These are phyloP conservation scores for Aaosphaeria pasadenensis DNA, from an alignment of 2,329 filamentous ascomycete genomes.

Conservation along the genomic window DNA sequence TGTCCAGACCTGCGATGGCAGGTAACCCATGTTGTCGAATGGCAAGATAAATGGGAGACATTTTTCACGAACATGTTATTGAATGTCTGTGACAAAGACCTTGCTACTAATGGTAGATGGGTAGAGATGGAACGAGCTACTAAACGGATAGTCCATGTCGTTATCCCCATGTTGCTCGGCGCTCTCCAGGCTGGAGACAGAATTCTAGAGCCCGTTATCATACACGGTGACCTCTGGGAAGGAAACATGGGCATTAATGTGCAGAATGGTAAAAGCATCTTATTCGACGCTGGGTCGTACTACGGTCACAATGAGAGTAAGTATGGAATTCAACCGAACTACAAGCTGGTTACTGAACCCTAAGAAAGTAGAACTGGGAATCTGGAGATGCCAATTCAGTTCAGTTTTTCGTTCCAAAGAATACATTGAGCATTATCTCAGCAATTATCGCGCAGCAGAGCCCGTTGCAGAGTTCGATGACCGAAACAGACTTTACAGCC, in stretches of 20 bases:
- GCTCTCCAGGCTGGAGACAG: constrained; percentile 10
- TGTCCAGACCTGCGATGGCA: constrained; percentile 18
- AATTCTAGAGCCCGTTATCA: constrained; percentile 24
- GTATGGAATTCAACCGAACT: no score
- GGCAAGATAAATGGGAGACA: neutral
- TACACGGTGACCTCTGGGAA: constrained; percentile 44
- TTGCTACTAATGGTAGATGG: neutral
- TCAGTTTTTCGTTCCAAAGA: neutral
- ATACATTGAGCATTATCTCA: neutral
- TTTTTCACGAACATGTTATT: neutral
- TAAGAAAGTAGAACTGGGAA: neutral
- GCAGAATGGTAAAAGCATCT: constrained; percentile 22
- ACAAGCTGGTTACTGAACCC: no score
- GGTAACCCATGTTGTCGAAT: neutral
- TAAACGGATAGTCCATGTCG: neutral
- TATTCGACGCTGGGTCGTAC: constrained; percentile 39
- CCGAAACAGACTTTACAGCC: neutral
- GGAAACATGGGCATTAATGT: constrained; percentile 34
- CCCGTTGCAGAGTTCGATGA: neutral
- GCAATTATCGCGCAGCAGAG: neutral
- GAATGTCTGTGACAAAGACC: neutral
- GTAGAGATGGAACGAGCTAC: neutral
- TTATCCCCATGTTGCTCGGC: neutral
- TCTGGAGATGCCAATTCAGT: constrained; percentile 4
- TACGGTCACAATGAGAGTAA: constrained; percentile 41